A percentile compares a stretch with the other conserved stretches of the same genome.
phyloP scores from a whole-genome alignment of 2,329 filamentous ascomycete genomes.

The Apiospora arundinis region DNA sequence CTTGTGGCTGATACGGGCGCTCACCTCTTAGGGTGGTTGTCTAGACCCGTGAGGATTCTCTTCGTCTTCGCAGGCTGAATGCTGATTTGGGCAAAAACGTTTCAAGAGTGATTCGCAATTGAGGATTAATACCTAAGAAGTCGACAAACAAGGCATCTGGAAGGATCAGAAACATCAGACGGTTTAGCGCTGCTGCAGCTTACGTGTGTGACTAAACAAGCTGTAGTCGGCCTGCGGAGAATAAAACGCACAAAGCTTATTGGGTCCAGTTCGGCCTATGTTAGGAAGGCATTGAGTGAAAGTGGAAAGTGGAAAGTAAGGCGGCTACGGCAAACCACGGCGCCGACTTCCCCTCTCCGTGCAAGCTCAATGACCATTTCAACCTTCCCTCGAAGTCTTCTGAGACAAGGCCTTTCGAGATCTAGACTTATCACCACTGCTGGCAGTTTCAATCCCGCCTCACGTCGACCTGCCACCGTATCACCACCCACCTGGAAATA shows the following conservation, averaged over 20 bases:
- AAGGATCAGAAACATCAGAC: neutral
- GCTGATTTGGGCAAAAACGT: neutral
- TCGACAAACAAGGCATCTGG: neutral
- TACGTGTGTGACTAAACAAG: slow-evolving; percentile 1
- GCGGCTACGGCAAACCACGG: slow-evolving; percentile 20
- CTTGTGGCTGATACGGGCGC: neutral
- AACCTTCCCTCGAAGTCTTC: slow-evolving; percentile 14
- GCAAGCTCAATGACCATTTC: slow-evolving; percentile 4
- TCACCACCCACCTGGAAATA: neutral
- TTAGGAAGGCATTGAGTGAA: slow-evolving; percentile 1
- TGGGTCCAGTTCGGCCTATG: slow-evolving; percentile 10
- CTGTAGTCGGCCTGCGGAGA: slow-evolving; percentile 14
- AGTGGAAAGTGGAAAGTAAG: slow-evolving; percentile 10
- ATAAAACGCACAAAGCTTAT: slow-evolving; percentile 14
- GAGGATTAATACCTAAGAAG: neutral
- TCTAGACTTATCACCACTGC: slow-evolving; percentile 13
- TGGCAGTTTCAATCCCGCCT: slow-evolving; percentile 8
- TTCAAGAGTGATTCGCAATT: slow-evolving; percentile 4
- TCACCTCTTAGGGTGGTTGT: neutral
- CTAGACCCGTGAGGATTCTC: neutral
- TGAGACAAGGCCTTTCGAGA: slow-evolving; percentile 17
- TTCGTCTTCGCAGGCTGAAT: neutral
- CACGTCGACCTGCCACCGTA: slow-evolving; percentile 8
- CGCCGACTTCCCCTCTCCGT: neutral
- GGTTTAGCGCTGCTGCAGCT: slow-evolving; percentile 13